phyloP scores from a whole-genome alignment of 1,139 yeast genomes.

The Kazachstania sp. region DNA sequence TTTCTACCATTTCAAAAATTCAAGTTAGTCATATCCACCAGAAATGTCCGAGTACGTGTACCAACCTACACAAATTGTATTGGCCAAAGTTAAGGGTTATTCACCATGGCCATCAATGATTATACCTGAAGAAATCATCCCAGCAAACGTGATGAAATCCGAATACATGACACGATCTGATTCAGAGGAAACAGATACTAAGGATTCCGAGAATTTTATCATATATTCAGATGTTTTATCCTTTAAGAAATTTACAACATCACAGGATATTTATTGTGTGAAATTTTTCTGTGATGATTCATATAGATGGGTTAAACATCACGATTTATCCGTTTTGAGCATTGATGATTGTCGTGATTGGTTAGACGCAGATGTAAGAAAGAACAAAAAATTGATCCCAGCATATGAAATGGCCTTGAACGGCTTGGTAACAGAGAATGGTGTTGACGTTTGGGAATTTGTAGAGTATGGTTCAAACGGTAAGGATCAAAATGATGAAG shows the following conservation, averaged over 20 bases:
- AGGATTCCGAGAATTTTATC: slow-evolving; percentile 22
- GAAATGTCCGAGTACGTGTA: slow-evolving; percentile 10
- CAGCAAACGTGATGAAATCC: slow-evolving; percentile 44
- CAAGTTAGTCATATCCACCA: background rate
- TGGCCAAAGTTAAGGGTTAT: slow-evolving; percentile 70
- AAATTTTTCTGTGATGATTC: slow-evolving; percentile 30
- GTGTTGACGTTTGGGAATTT: slow-evolving; percentile 29
- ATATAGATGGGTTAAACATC: slow-evolving; percentile 27
- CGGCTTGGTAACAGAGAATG: slow-evolving; percentile 13
- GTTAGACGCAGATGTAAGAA: slow-evolving; percentile 15
- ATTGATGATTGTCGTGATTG: slow-evolving; percentile 22
- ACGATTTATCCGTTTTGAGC: slow-evolving; percentile 17
- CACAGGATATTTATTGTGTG: slow-evolving; percentile 24
- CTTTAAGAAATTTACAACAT: slow-evolving; percentile 19
- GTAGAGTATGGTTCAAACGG: slow-evolving; percentile 29
- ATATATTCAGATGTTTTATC: slow-evolving; percentile 20
- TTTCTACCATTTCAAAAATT: background rate
- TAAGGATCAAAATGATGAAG: slow-evolving; percentile 22
- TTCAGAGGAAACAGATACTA: slow-evolving; percentile 17
- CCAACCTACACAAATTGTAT: slow-evolving; percentile 39
- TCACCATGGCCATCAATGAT: slow-evolving; percentile 82
- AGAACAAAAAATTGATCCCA: slow-evolving; percentile 24
- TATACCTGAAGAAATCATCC: slow-evolving; percentile 49
- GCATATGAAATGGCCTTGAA: slow-evolving; percentile 29
- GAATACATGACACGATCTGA: slow-evolving; percentile 11